Conservation (phyloP, 163 green algal species). For the Chlorella variabilis region DNA sequence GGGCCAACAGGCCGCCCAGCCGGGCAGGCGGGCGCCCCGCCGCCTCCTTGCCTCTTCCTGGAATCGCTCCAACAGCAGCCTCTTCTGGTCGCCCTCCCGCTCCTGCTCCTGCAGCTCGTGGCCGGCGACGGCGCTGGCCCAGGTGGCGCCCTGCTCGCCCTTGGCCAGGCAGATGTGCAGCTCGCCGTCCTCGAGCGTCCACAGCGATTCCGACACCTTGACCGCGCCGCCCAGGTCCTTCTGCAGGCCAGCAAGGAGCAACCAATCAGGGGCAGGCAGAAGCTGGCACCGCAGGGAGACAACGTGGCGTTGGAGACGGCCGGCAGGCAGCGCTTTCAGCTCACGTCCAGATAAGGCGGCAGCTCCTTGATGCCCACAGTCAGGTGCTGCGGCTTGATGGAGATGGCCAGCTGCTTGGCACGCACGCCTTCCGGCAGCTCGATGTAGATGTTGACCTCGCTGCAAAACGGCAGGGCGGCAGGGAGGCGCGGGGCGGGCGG, state of each 20-base stretch:
- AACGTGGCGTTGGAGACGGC: not conserved
- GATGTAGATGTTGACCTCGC: conserved; percentile 87
- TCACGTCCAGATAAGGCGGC: conserved; percentile 88
- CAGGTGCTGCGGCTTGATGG: conserved; percentile 68
- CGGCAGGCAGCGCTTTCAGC: conserved; percentile 13
- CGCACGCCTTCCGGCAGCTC: conserved; percentile 72
- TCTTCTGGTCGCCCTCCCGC: conserved; percentile 76
- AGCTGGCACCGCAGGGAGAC: not conserved
- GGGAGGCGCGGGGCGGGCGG: not conserved
- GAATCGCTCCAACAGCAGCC: conserved; percentile 94
- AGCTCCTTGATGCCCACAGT: conserved; percentile 80
- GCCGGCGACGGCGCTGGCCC: conserved; percentile 68
- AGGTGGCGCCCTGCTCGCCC: conserved; percentile 75
- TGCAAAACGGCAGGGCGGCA: too few relatives aligned
- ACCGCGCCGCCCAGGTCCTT: conserved; percentile 58
- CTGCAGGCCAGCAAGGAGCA: conserved; percentile 39
- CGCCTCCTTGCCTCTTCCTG: conserved; percentile 93
- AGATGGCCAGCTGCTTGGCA: conserved; percentile 79
- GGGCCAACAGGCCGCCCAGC: not conserved
- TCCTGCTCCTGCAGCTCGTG: conserved; percentile 73
- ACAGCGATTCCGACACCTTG: conserved; percentile 84
- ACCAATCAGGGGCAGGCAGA: not conserved
- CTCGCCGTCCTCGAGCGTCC: conserved; percentile 89
- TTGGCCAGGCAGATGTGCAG: conserved; percentile 81
- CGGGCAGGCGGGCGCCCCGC: too few relatives aligned